Evolutionary conservation across 176 grass and related monocot genomes (phyloP).

Genomic region (Musa troglodytarum): DNA sequence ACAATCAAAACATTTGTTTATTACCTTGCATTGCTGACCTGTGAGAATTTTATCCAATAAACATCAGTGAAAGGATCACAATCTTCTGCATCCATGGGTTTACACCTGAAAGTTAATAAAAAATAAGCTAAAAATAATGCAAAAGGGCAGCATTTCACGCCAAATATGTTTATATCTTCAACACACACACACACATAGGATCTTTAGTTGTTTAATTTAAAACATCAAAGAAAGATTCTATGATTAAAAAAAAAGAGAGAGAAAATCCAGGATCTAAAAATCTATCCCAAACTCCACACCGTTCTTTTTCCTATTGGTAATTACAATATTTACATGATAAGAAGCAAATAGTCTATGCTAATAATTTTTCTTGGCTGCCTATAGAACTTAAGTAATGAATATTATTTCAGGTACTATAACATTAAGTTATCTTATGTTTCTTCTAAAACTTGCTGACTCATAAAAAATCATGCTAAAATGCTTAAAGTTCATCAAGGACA

Average conservation of each 20-base stretch:
- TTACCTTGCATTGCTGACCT: conserved; percentile 83
- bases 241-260: not conserved
- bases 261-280: not conserved
- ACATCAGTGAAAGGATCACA: conserved; percentile 86
- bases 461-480: too few species aligned
- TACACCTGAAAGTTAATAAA: conserved; percentile 45
- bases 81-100: conserved; percentile 92
- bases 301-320: too few species aligned
- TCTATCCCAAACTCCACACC: not conserved
- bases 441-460: too few species aligned
- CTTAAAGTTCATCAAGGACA: too few species aligned
- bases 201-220: not conserved
- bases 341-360: too few species aligned
- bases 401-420: too few species aligned
- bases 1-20: conserved; percentile 14
- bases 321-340: too few species aligned
- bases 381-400: too few species aligned
- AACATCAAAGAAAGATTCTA: not conserved
- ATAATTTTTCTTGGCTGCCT: too few species aligned
- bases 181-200: too few species aligned
- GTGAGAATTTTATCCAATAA: conserved; percentile 81
- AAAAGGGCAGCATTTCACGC: not conserved
- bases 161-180: too few species aligned
- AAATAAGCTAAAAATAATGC: not conserved
- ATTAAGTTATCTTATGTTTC: too few species aligned